These are phyloP conservation scores for Arthrobotrys sinensis DNA, from an alignment of 2,329 filamentous ascomycete species.

Conservation along the genomic window DNA sequence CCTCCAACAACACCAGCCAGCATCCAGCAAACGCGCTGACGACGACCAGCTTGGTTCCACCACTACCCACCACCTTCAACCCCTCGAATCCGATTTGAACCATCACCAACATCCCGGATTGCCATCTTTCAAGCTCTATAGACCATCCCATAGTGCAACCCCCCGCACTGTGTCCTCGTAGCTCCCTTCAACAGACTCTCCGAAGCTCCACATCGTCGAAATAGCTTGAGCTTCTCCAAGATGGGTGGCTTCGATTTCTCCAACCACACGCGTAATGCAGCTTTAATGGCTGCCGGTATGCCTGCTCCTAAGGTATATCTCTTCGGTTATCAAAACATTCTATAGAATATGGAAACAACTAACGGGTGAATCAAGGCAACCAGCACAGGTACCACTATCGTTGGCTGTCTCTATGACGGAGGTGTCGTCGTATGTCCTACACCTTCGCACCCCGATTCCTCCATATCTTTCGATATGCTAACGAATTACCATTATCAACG, in stretches of 20 bases:
- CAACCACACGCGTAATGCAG: conserved; percentile 99
- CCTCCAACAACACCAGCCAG: conserved; percentile 38
- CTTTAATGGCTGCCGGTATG: conserved; percentile 92
- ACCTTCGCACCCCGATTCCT: not conserved
- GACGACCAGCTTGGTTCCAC: conserved; percentile 52
- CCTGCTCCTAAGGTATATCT: conserved; percentile 82
- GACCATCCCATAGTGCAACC: not conserved
- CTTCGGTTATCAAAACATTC: not conserved
- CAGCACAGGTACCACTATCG: conserved; percentile 98
- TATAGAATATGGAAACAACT: not conserved
- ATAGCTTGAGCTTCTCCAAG: conserved; percentile 66
- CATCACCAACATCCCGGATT: conserved; percentile 8
- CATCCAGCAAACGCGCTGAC: conserved; percentile 59
- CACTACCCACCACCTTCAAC: conserved; percentile 34
- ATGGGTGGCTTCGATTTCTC: conserved; percentile 99
- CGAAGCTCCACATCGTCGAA: conserved; percentile 17
- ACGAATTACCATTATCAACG: conserved; percentile 62
- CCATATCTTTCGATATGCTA: conserved; percentile 27
- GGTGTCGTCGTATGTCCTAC: conserved; percentile 81
- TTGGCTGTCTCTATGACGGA: conserved; percentile 95
- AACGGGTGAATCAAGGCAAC: conserved; percentile 74
- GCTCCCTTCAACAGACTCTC: not conserved
- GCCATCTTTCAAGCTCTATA: conserved; percentile 1
- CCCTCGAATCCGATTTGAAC: conserved; percentile 17
- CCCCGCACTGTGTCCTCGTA: not conserved